Percentiles rank a stretch among this genome's conserved stretches.
These are phyloP conservation scores for Lipomyces chichibuensis DNA, from an alignment of 805 yeast genomes.

Conservation along the genomic window DNA sequence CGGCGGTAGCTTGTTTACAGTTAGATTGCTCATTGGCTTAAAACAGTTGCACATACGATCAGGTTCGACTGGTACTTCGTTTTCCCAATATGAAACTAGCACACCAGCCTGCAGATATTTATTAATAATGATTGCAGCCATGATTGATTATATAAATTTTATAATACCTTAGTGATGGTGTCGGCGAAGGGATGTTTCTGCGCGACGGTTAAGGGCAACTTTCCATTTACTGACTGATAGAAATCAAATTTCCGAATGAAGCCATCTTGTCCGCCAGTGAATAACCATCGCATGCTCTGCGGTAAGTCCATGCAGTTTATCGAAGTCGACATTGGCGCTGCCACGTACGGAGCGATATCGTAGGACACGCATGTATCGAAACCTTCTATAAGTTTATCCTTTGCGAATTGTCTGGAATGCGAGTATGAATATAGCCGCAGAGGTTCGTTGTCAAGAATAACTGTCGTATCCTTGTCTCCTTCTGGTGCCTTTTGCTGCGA, in stretches of 20 bases:
- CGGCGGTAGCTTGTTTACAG: not conserved
- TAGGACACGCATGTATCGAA: conserved; percentile 58
- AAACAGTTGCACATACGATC: conserved; percentile 7
- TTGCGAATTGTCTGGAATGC: conserved; percentile 29
- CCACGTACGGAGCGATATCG: conserved; percentile 82
- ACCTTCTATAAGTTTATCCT: conserved; percentile 44
- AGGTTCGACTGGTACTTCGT: conserved; percentile 71
- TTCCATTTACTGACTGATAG: conserved; percentile 81
- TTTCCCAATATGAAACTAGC: conserved; percentile 87
- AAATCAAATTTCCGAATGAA: conserved; percentile 88
- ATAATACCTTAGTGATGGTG: conserved; percentile 59
- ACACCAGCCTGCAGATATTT: conserved; percentile 61
- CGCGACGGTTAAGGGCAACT: conserved; percentile 82
- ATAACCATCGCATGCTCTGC: conserved; percentile 79
- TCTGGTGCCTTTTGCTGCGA: conserved; percentile 30
- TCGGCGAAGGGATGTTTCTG: conserved; percentile 90
- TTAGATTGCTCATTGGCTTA: conserved; percentile 45
- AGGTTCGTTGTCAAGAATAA: conserved; percentile 35
- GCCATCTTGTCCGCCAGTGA: conserved; percentile 97
- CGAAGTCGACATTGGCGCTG: conserved; percentile 78
- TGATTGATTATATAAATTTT: not conserved
- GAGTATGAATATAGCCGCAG: conserved; percentile 38
- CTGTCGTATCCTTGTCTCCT: conserved; percentile 32
- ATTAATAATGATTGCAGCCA: not conserved
- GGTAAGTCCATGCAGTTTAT: conserved; percentile 79